A percentile compares a stretch with the other conserved stretches of the same genome.
These are phyloP conservation scores for Viola odorata DNA, from an alignment of 345 rosid species.

Conservation along the genomic window DNA sequence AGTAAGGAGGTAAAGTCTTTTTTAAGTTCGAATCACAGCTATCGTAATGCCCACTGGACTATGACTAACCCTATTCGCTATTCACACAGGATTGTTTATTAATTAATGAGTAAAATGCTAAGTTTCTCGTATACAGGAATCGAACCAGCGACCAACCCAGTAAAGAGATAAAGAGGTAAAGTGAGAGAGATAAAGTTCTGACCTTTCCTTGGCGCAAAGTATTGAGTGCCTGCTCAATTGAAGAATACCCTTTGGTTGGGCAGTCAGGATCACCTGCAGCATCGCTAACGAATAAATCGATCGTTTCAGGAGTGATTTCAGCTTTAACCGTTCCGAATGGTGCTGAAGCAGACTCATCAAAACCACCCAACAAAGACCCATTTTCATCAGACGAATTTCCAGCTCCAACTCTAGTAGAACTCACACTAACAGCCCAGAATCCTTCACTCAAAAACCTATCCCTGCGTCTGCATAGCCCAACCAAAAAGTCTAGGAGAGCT, in stretches of 20 bases:
- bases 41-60: no score
- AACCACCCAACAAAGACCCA: conserved; percentile 34
- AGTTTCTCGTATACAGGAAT: no score
- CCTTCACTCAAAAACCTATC: conserved; percentile 28
- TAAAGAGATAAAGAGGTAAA: no score
- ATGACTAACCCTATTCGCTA: no score
- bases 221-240: conserved; percentile 57
- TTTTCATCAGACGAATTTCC: conserved; percentile 43
- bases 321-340: conserved; percentile 46
- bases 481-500: conserved; percentile 32
- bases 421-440: conserved; percentile 33
- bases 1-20: no score
- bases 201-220: conserved; percentile 69
- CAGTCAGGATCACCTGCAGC: conserved; percentile 91
- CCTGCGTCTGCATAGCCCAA: conserved; percentile 20
- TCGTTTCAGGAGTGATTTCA: conserved; percentile 57
- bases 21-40: no score
- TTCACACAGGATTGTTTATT: no score
- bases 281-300: conserved; percentile 81
- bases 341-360: conserved; percentile 31
- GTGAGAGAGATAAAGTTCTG: neutral
- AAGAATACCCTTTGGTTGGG: conserved; percentile 67
- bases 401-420: conserved; percentile 23
- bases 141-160: no score
- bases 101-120: no score